Conservation (phyloP, 768 basidiomycete species). For the Trametes coccinea region DNA sequence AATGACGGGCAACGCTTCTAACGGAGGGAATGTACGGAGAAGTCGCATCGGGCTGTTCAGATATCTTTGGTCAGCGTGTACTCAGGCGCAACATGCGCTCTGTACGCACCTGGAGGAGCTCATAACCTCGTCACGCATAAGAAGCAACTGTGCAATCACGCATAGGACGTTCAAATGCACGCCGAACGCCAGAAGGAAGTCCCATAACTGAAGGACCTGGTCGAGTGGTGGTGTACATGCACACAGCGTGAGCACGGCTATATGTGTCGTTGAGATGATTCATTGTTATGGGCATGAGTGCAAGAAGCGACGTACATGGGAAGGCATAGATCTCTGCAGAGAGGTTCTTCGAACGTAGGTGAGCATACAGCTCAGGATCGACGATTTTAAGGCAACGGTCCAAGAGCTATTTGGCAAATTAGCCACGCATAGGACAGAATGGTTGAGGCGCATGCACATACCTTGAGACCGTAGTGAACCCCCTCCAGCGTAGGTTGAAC, state of each 20-base stretch:
- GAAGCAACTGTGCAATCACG: slow-evolving; percentile 90
- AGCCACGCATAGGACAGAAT: not conserved
- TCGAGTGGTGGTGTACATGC: slow-evolving; percentile 96
- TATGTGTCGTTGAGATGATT: not conserved
- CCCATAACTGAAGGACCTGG: slow-evolving; percentile 94
- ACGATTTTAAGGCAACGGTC: slow-evolving; percentile 91
- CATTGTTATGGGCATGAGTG: not conserved
- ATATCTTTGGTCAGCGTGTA: not conserved
- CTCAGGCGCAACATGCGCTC: not conserved
- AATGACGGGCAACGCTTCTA: slow-evolving; percentile 84
- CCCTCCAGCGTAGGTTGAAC: slow-evolving; percentile 96
- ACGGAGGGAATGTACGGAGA: slow-evolving; percentile 88
- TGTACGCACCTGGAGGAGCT: slow-evolving; percentile 69
- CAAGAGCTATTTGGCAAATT: slow-evolving; percentile 58
- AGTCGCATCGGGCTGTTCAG: slow-evolving; percentile 84
- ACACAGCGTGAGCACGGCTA: slow-evolving; percentile 91
- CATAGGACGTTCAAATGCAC: slow-evolving; percentile 96
- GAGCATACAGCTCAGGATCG: slow-evolving; percentile 79
- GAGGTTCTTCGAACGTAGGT: slow-evolving; percentile 87
- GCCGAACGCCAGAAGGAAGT: slow-evolving; percentile 95
- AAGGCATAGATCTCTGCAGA: slow-evolving; percentile 98
- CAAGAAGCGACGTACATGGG: slow-evolving; percentile 66
- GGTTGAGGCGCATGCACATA: slow-evolving; percentile 32
- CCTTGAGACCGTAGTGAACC: slow-evolving; percentile 92
- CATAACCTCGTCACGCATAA: slow-evolving; percentile 92